These are phyloP conservation scores for Hymenoscyphus infarciens DNA, from an alignment of 2,329 filamentous ascomycete species.

Conservation along the genomic window DNA sequence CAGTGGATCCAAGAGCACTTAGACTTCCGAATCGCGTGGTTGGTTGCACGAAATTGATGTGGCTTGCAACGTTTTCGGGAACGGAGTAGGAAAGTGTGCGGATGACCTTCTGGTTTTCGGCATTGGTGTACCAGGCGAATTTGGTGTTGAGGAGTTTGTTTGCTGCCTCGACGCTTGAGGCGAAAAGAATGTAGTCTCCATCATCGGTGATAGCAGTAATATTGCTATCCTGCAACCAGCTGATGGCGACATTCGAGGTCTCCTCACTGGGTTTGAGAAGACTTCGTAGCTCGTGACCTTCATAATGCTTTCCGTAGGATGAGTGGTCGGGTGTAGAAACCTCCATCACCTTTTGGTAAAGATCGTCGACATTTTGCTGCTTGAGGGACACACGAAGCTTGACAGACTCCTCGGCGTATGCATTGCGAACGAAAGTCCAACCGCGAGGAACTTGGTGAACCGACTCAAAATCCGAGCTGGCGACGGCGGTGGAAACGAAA, in stretches of 20 bases:
- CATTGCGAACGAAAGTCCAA: constrained; percentile 21
- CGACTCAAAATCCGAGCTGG: constrained; percentile 21
- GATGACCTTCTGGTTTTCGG: constrained; percentile 33
- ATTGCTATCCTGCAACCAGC: constrained; percentile 41
- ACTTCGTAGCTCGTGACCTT: constrained; percentile 41
- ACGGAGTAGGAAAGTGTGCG: constrained; percentile 41
- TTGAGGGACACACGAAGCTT: constrained; percentile 24
- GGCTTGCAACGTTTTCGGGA: constrained; percentile 34
- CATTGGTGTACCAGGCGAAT: constrained; percentile 39
- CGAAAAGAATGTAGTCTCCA: constrained; percentile 31
- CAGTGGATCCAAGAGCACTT: constrained; percentile 15
- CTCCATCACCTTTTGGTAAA: constrained; percentile 26
- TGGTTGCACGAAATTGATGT: constrained; percentile 41
- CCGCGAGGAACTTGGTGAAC: constrained; percentile 20
- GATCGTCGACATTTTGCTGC: constrained; percentile 24
- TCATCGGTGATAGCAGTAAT: constrained; percentile 38
- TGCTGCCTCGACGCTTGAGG: constrained; percentile 34
- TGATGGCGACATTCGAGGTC: constrained; percentile 37
- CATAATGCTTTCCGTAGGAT: constrained; percentile 48
- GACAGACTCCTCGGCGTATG: constrained; percentile 16
- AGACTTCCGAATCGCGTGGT: constrained; percentile 38
- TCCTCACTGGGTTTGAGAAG: constrained; percentile 41
- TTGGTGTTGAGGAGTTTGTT: constrained; percentile 39
- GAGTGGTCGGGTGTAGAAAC: constrained; percentile 45
- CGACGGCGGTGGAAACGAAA: constrained; percentile 10